Conservation (phyloP, 805 yeast species). For the Kregervanrija fluxuum region DNA sequence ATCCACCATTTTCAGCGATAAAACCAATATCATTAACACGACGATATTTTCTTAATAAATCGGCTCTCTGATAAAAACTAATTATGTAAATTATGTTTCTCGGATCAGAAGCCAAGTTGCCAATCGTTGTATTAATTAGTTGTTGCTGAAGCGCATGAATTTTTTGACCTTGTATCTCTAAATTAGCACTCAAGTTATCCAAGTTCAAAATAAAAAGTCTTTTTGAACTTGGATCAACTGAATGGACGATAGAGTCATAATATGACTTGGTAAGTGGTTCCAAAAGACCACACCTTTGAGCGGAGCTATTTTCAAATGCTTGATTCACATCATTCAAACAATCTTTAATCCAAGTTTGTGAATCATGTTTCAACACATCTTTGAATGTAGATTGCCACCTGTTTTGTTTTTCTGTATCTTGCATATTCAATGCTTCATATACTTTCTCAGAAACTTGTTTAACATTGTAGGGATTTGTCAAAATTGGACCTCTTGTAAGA, state of each 20-base stretch:
- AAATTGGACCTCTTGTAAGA: conserved; percentile 58
- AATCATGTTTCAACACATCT: conserved; percentile 60
- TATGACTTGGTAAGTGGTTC: conserved; percentile 25
- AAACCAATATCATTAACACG: conserved; percentile 68
- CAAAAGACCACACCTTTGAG: conserved; percentile 16
- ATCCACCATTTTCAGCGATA: conserved; percentile 89
- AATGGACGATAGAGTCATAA: conserved; percentile 29
- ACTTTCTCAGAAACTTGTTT: conserved; percentile 59
- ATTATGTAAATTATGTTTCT: conserved; percentile 64
- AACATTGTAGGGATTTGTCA: conserved; percentile 90
- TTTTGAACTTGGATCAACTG: conserved; percentile 22
- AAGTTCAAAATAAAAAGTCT: conserved; percentile 46
- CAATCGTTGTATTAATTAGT: conserved; percentile 48
- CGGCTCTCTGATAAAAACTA: conserved; percentile 55
- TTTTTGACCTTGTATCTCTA: conserved; percentile 27
- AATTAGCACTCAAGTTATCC: conserved; percentile 35
- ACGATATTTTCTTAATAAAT: conserved; percentile 61
- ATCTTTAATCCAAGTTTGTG: conserved; percentile 62
- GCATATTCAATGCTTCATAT: conserved; percentile 58
- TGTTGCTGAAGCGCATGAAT: conserved; percentile 53
- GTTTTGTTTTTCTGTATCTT: conserved; percentile 43
- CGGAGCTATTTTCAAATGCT: conserved; percentile 36
- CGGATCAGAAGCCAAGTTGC: conserved; percentile 51
- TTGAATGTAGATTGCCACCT: conserved; percentile 58
- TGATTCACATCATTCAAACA: conserved; percentile 48